Evolutionary conservation across 2,329 filamentous ascomycete species (phyloP).

Genomic region (Aspergillus tubingensis): DNA sequence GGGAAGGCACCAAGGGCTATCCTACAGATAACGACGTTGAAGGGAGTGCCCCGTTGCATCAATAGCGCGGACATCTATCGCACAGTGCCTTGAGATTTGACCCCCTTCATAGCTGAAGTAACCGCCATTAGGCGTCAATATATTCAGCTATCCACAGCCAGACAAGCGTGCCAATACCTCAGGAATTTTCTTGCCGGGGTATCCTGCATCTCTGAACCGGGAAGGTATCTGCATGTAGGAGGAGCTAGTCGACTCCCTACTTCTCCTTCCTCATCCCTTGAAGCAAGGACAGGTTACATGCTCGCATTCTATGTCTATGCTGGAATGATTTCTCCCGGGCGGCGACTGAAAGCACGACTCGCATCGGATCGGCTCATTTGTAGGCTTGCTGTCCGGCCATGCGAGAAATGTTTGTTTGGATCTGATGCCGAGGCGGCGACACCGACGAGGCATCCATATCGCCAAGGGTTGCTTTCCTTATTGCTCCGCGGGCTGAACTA

Average conservation of each 20-base stretch:
- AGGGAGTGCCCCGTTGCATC: neutral
- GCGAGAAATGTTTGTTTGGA: conserved; percentile 7
- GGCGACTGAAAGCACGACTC: neutral
- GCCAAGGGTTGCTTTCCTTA: neutral
- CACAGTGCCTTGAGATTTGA: neutral
- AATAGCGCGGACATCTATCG: neutral
- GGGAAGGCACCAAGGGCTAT: too few species aligned
- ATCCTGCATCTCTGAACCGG: neutral
- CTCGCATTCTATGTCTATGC: conserved; percentile 4
- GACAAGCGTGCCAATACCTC: neutral
- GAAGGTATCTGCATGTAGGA: conserved; percentile 2
- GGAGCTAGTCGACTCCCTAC: neutral
- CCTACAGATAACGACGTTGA: too few species aligned
- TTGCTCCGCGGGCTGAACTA: neutral
- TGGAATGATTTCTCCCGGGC: conserved; percentile 3
- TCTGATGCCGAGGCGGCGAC: neutral
- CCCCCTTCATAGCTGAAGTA: conserved; percentile 4
- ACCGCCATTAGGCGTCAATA: neutral
- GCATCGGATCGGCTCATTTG: neutral
- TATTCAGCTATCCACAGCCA: neutral
- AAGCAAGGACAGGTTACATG: conserved; percentile 2
- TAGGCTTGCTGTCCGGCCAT: neutral
- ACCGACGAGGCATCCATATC: neutral
- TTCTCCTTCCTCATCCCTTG: conserved; percentile 2
- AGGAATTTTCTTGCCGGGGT: neutral